phyloP scores from a whole-genome alignment of 768 basidiomycete species.

The Phylloporus arenicola region DNA sequence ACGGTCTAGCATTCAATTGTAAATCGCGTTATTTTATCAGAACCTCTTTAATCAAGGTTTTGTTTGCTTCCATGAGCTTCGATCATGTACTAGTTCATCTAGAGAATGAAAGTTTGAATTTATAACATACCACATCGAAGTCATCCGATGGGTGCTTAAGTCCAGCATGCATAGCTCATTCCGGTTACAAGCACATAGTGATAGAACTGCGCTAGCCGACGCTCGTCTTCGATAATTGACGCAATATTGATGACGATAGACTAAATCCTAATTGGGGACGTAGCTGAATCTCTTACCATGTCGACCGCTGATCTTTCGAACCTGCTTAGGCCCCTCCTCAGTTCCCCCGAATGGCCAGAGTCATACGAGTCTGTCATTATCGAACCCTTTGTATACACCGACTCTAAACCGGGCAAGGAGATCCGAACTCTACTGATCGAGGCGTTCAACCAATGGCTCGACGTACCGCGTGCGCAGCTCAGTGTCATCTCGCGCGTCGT shows the following conservation, averaged over 20 bases:
- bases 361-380: constrained; percentile 41
- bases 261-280: neutral
- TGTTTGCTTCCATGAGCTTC: too few species aligned
- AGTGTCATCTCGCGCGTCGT: constrained; percentile 74
- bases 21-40: too few species aligned
- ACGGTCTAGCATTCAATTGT: too few species aligned
- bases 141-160: too few species aligned
- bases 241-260: neutral
- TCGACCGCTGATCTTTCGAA: constrained; percentile 10
- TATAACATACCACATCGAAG: too few species aligned
- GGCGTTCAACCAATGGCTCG: constrained; percentile 90
- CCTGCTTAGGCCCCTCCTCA: constrained; percentile 17
- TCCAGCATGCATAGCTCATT: too few species aligned
- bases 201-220: too few species aligned
- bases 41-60: too few species aligned
- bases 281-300: neutral
- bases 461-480: constrained; percentile 71
- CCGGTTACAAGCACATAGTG: too few species aligned
- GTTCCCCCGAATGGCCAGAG: constrained; percentile 33
- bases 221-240: too few species aligned
- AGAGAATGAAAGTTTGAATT: too few species aligned
- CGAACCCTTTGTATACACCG: constrained; percentile 85
- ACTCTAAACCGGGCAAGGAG: constrained; percentile 86
- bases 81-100: too few species aligned
- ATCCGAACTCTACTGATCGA: constrained; percentile 82